phyloP scores from a whole-genome alignment of 805 yeast species.

The Starmerella floris region DNA sequence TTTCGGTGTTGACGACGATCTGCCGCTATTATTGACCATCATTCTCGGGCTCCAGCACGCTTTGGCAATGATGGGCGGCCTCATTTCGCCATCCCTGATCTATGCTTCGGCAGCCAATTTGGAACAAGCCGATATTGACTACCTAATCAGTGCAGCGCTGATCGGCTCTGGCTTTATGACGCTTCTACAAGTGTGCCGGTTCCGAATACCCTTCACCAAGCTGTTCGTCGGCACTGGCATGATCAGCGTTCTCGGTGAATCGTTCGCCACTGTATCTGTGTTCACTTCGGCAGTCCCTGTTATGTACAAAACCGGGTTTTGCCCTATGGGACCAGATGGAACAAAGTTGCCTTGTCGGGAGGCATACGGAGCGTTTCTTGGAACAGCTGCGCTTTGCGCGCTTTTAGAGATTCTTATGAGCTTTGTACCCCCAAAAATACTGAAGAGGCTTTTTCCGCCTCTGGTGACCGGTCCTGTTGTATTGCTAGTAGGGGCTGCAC shows the following conservation, averaged over 20 bases:
- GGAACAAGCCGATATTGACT: conserved; percentile 37
- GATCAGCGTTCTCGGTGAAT: conserved; percentile 80
- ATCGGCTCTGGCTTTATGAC: conserved; percentile 63
- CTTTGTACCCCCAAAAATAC: conserved; percentile 57
- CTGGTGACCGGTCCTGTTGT: conserved; percentile 91
- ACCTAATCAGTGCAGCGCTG: conserved; percentile 56
- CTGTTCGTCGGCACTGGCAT: conserved; percentile 80
- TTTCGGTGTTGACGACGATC: conserved; percentile 63
- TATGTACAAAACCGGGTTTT: conserved; percentile 62
- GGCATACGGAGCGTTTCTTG: conserved; percentile 80
- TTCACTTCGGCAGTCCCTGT: conserved; percentile 62
- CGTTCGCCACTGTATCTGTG: conserved; percentile 76
- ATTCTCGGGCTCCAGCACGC: conserved; percentile 79
- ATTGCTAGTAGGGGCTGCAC: conserved; percentile 59
- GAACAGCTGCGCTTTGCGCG: conserved; percentile 67
- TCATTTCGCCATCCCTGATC: conserved; percentile 70
- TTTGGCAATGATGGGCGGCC: conserved; percentile 83
- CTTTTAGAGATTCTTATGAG: conserved; percentile 59
- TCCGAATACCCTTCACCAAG: conserved; percentile 59
- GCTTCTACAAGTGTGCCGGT: conserved; percentile 62
- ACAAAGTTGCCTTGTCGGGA: conserved; percentile 65
- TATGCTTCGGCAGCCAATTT: conserved; percentile 55
- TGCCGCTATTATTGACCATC: conserved; percentile 69
- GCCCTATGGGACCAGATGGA: conserved; percentile 55
- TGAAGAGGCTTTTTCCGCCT: conserved; percentile 73